Conservation (phyloP, 2,329 filamentous ascomycete species). For the Davidsoniella eucalypti region DNA sequence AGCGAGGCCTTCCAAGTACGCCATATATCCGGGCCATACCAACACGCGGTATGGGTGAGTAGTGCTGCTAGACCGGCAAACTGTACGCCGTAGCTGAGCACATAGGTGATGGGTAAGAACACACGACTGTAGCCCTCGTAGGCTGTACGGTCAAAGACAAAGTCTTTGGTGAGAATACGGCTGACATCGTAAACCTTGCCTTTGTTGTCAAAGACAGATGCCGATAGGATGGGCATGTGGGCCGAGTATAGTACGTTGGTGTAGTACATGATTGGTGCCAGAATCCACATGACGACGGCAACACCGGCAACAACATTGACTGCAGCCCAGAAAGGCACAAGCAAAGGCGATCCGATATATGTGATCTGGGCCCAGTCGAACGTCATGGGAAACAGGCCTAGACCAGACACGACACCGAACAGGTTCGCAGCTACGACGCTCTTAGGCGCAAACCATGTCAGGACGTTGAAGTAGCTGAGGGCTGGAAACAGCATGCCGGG, state of each 20-base stretch:
- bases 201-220: constrained; percentile 72
- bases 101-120: constrained; percentile 74
- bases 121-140: constrained; percentile 72
- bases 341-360: constrained; percentile 67
- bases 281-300: constrained; percentile 69
- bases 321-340: constrained; percentile 75
- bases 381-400: constrained; percentile 70
- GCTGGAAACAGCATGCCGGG: constrained; percentile 70
- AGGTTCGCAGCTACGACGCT: constrained; percentile 77
- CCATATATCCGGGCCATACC: constrained; percentile 74
- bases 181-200: constrained; percentile 67
- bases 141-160: constrained; percentile 58
- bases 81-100: constrained; percentile 71
- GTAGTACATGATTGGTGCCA: constrained; percentile 69
- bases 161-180: constrained; percentile 61
- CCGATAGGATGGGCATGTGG: constrained; percentile 75
- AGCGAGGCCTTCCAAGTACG: constrained; percentile 56
- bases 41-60: constrained; percentile 65
- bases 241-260: constrained; percentile 62
- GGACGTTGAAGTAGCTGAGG: constrained; percentile 73
- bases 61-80: constrained; percentile 70
- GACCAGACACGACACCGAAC: constrained; percentile 70
- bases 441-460: constrained; percentile 77
- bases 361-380: constrained; percentile 89
- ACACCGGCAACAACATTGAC: constrained; percentile 71